Conservation (phyloP, 2,329 filamentous ascomycete species). For the Laburnicola sp. region DNA sequence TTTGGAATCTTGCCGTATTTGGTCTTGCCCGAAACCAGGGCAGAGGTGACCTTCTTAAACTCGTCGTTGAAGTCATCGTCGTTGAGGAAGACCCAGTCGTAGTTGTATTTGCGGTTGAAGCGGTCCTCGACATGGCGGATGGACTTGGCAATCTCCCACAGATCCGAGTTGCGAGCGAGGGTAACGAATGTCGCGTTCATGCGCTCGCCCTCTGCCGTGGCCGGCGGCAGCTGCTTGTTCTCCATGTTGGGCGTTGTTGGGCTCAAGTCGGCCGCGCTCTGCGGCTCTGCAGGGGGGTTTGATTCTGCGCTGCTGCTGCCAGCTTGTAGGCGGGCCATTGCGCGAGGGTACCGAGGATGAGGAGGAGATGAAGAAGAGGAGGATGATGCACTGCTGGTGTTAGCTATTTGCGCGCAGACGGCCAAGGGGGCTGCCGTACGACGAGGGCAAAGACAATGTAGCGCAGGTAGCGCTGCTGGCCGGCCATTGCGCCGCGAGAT, state of each 20-base stretch:
- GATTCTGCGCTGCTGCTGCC: constrained; percentile 18
- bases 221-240: constrained; percentile 37
- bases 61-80: constrained; percentile 90
- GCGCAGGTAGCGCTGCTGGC: constrained; percentile 70
- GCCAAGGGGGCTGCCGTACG: constrained; percentile 58
- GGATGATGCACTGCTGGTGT: constrained; percentile 59
- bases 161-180: constrained; percentile 85
- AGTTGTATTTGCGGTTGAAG: constrained; percentile 95
- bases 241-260: constrained; percentile 40
- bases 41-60: constrained; percentile 89
- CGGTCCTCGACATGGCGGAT: constrained; percentile 97
- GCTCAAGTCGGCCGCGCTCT: constrained; percentile 17
- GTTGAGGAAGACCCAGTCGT: constrained; percentile 99
- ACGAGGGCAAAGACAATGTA: constrained; percentile 80
- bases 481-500: constrained; percentile 65
- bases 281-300: constrained; percentile 19
- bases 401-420: constrained; percentile 12
- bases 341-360: constrained; percentile 54
- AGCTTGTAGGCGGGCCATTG: constrained; percentile 36
- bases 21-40: constrained; percentile 89
- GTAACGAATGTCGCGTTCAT: constrained; percentile 99
- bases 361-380: constrained; percentile 81
- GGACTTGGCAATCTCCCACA: constrained; percentile 96
- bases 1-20: constrained; percentile 85
- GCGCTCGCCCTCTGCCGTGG: constrained; percentile 66